Evolutionary conservation across 208 protist genomes (phyloP), one percentile per base, ranked within the genome.

Genomic region (Trypanosoma cruzi): DNA sequence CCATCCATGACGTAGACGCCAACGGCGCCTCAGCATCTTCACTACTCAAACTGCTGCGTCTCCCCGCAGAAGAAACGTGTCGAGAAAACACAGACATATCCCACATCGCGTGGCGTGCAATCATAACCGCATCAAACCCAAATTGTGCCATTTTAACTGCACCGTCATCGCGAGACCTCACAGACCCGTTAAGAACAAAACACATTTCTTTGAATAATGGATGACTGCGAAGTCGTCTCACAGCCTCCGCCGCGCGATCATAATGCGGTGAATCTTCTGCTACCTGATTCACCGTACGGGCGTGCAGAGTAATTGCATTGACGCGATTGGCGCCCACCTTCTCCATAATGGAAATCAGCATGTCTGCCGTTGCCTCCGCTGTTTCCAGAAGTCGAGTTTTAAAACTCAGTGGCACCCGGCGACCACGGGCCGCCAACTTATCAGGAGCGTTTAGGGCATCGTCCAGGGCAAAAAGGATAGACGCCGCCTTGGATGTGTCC

Each of bases 91-190:
- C 81, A 5, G 85, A 85, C 42, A 90, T 81, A 75, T 99, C 98
- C 55, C 83, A 90, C 74, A 99, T 76, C 11, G 98, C 98, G n/a
- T 94, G 95, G 34, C 98, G 92, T 11, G 97, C 97, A n/a, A 99
- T 80, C 97, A 99, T 98, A 18, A 86, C 77, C 1, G 71, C 85
- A 57, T 95, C 88, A 60, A 93, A 94, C 14, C 86, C 86, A 75
- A 80, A 91, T n/a, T 54, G 56, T 20, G 49, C 59, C 13, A 76
- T 71, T 69, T 89, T 92, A 22, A 34, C 44, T n/a, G 42, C 69
- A 37, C 80, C 79, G 61, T 90, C 65, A 48, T 65, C 48, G 37
- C 88, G 68, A 31, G 91, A 83, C 42, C 34, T 22, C 31, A 88
- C 55, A 29, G 81, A 86, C 58, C 82, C 89, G 64, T 93, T 96